Evolutionary conservation across 257 asterid species (phyloP).

Genomic region (Echium plantagineum): DNA sequence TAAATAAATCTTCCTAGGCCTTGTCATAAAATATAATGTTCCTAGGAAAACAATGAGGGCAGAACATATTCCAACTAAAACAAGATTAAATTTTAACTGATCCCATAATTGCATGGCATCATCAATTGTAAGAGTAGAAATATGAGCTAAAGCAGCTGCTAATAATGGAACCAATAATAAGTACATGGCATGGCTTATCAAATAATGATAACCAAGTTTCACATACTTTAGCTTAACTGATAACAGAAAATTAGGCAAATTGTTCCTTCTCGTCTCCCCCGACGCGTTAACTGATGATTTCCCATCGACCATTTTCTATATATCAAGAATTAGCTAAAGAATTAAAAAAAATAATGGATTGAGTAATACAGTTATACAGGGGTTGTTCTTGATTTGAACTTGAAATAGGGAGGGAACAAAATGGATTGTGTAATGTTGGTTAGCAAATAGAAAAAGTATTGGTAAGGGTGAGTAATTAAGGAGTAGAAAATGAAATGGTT

Average conservation of each 20-base stretch:
- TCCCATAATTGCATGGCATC: constrained; percentile 1
- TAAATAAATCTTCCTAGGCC: background rate
- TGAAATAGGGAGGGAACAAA: too few species aligned
- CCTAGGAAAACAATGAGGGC: background rate
- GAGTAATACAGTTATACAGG: too few species aligned
- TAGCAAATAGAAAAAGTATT: too few species aligned
- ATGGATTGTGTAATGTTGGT: too few species aligned
- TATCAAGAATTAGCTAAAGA: too few species aligned
- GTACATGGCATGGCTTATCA: constrained; percentile 4
- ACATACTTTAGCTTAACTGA: constrained; percentile 8
- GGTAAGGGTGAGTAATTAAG: too few species aligned
- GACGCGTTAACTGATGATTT: background rate
- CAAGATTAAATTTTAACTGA: background rate
- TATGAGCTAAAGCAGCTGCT: constrained; percentile 3
- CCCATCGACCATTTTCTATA: background rate
- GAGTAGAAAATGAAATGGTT: too few species aligned
- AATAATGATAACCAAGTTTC: constrained; percentile 9
- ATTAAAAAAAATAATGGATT: too few species aligned
- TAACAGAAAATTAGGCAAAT: constrained; percentile 1
- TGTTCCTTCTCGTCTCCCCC: background rate
- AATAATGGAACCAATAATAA: constrained; percentile 3
- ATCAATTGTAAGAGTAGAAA: constrained; percentile 3
- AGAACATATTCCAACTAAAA: background rate
- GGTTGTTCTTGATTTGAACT: too few species aligned
- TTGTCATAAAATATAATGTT: background rate